Percentiles rank a stretch among this genome's conserved stretches.
These are phyloP conservation scores for Casuarina equisetifolia DNA, from an alignment of 306 rosid species.

Conservation along the genomic window DNA sequence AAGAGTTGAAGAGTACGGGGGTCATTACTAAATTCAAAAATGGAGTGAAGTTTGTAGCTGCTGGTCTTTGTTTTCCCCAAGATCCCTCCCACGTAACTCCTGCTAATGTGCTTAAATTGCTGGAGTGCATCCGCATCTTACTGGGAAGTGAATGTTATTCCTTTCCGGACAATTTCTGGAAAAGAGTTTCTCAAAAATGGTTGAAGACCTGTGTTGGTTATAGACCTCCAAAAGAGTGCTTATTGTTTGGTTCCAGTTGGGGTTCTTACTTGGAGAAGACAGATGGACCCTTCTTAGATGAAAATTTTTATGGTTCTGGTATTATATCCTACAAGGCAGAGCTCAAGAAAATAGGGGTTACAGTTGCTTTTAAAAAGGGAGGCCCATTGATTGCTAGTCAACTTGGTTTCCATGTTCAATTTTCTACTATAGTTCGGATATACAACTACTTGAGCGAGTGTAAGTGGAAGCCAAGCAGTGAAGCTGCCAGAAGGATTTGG, in stretches of 20 bases:
- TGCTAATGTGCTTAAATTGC: constrained; percentile 44
- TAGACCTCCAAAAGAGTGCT: constrained; percentile 47
- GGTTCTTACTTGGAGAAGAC: constrained; percentile 29
- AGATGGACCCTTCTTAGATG: constrained; percentile 80
- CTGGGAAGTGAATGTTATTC: constrained; percentile 1
- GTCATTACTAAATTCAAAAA: constrained; percentile 45
- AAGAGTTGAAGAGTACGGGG: constrained; percentile 59
- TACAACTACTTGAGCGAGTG: constrained; percentile 44
- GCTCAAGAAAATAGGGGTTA: constrained; percentile 58
- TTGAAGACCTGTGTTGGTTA: constrained; percentile 63
- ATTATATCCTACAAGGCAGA: constrained; percentile 44
- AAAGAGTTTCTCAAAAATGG: constrained; percentile 51
- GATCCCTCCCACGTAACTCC: constrained; percentile 39
- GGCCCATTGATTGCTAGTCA: constrained; percentile 43
- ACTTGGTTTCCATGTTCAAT: constrained; percentile 36
- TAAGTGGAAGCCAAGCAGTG: constrained; percentile 48
- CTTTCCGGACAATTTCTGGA: constrained; percentile 31
- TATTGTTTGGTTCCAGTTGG: constrained; percentile 52
- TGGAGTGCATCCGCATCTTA: constrained; percentile 45
- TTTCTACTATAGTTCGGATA: constrained; percentile 32
- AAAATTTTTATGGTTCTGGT: constrained; percentile 41
- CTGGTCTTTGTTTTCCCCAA: constrained; percentile 42
- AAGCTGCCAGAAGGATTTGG: constrained; percentile 51
- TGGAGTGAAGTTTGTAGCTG: constrained; percentile 47
- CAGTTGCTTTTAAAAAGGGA: constrained; percentile 36